Percentiles rank a stretch among this genome's conserved stretches.
These are phyloP conservation scores for Penicillium salamii DNA, from an alignment of 495 filamentous ascomycete species.

Conservation along the genomic window DNA sequence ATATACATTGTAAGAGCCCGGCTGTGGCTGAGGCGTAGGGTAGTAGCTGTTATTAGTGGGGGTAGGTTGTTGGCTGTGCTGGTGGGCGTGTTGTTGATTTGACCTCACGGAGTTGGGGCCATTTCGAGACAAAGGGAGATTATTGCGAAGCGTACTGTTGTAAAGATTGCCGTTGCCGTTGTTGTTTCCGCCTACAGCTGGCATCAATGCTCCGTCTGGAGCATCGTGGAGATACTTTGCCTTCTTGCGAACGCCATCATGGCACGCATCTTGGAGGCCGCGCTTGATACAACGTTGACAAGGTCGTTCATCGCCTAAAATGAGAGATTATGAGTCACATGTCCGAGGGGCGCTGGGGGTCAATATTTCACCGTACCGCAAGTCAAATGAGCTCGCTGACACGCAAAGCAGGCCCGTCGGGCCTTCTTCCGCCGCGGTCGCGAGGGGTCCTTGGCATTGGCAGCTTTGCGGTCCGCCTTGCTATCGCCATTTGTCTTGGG, in stretches of 20 bases:
- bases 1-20: conserved; percentile 40
- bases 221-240: conserved; percentile 98
- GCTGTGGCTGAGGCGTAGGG: conserved; percentile 33
- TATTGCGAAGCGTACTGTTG: conserved; percentile 34
- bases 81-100: conserved; percentile 5
- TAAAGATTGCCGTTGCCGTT: conserved; percentile 26
- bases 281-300: conserved; percentile 94
- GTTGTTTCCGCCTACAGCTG: conserved; percentile 38
- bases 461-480: conserved; percentile 56
- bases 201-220: conserved; percentile 71
- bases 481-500: conserved; percentile 58
- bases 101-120: conserved; percentile 23
- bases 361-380: conserved; percentile 68
- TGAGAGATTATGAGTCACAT: conserved; percentile 14
- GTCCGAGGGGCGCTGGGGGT: not conserved
- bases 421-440: conserved; percentile 94
- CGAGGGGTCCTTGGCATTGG: conserved; percentile 77
- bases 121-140: conserved; percentile 31
- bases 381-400: conserved; percentile 94
- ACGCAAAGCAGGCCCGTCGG: conserved; percentile 90
- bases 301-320: conserved; percentile 77
- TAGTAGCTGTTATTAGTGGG: conserved; percentile 28
- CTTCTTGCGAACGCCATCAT: conserved; percentile 96
- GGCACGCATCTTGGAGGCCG: conserved; percentile 82
- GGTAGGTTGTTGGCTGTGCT: conserved; percentile 9